Conservation (phyloP, 2,329 filamentous ascomycete genomes). For the Hymenoscyphus fraxineus region DNA sequence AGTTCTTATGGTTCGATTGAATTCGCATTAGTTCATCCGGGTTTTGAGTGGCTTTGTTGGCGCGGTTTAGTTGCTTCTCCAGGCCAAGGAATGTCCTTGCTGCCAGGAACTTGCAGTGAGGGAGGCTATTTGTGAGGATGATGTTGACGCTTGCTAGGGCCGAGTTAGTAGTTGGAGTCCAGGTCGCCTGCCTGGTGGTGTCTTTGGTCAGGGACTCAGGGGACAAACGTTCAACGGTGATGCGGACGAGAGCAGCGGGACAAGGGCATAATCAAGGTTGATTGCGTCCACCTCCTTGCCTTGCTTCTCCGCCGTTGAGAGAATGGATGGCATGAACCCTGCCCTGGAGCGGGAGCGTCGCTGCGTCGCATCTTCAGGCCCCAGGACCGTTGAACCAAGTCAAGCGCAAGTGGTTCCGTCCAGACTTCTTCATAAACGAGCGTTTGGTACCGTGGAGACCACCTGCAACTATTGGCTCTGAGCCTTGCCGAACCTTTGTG, state of each 20-base stretch:
- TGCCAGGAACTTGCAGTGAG: neutral
- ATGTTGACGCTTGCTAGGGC: neutral
- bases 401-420: neutral
- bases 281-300: slow-evolving; percentile 3
- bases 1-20: slow-evolving; percentile 1
- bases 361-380: neutral
- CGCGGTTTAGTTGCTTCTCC: neutral
- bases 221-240: slow-evolving; percentile 7
- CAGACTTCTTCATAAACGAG: neutral
- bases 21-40: neutral
- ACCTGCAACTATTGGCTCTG: slow-evolving; percentile 1
- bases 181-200: slow-evolving; percentile 1
- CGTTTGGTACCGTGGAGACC: neutral
- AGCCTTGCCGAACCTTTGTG: neutral
- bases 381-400: neutral
- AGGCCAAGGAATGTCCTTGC: neutral
- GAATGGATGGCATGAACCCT: neutral
- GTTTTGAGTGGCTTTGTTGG: neutral
- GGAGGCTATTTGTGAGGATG: neutral
- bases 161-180: neutral
- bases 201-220: neutral
- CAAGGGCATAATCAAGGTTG: slow-evolving; percentile 10
- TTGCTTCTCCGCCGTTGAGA: neutral
- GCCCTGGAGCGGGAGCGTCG: neutral
- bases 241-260: slow-evolving; percentile 6